Evolutionary conservation across 345 rosid species (phyloP), one percentile per base, ranked within the genome.

Genomic region (Moricandia moricandioides): DNA sequence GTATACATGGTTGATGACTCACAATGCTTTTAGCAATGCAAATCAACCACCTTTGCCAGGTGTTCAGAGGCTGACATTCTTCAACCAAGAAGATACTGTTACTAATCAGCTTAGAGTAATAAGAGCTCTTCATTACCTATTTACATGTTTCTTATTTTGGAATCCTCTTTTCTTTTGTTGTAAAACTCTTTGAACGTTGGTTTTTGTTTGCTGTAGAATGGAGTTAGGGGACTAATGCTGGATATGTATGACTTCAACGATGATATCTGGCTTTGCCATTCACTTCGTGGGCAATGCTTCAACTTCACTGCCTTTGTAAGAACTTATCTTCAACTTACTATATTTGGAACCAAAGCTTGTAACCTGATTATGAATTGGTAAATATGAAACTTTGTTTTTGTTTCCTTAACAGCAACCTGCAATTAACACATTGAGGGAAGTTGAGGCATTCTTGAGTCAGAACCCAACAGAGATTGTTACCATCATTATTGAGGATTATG

Each of bases 181-280:
- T 29, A 8, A 21, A 65, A 65, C 27, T 65, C 57, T 65, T 39
- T 65, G 13, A 65, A 26, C 29, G 21, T 43, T n/a, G 64, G 17
- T 54, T 40, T 69, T 40, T 3, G 9, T 67, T 14, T 30, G 70
- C 1, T 75, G 31, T 77, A 95, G 99, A 95, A 95, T 85, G 97
- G 99, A 68, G 99, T 84, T 74, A 89, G 99, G 74, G 97, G 97
- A 63, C 80, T 95, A 81, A 95, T 92, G 99, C 72, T 95, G 83
- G 99, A 95, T 80, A 90, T 95, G 99, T 95, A 95, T 65, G 97
- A 95, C 80, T 92, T 88, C 52, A 75, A 87, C 61, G 83, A 78
- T 6, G 97, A 94, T 78, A 86, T 94, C 52, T 94, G 98, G 98
- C 98, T 94, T 34, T 91, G 98, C 76, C 98, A 94, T 85, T 94